Evolutionary conservation across 768 basidiomycete species (phyloP), one percentile per base, ranked within the genome.

Genomic region (Leccinum rimulosum): DNA sequence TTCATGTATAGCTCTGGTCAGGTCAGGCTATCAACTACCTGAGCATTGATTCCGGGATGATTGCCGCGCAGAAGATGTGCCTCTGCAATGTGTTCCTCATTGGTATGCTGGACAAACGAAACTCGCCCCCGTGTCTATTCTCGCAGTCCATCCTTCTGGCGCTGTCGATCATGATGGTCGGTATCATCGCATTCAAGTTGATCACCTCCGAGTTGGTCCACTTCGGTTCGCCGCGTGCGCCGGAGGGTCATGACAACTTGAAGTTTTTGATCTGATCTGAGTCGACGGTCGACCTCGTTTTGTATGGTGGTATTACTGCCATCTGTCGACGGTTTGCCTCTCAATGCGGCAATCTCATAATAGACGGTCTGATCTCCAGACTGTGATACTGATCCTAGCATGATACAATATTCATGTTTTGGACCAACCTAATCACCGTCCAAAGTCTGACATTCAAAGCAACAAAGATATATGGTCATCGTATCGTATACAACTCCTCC

Each of bases 151-250:
- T 99, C 68, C 82, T 99, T 6, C 86, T 99, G 57, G 91, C 3
- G 22, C 74, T 98, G 15, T 95, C 93, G 2, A 75, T 90, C 66
- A 78, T 96, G 77, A 97, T 99, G 94, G 91, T 98, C 61, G 77
- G 87, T 56, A 89, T 98, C 66, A 95, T 97, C 69, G 95, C 88
- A 1, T 95, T 96, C 88, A 98, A 96, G 76, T 96, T 96, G 79
- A 76, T 97, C 61, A 91, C 93, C 2, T 93, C 93, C 22, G 22
- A 22, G 22, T 22, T 22, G 0, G 80, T 96, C 72, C 89, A 92
- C 74, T 93, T 97, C 70, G 84, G 85, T 50, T 76, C 87, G 3
- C 73, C 84, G 17, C 85, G 93, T 57, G 89, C 91, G 6, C 95
- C 94, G 0, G 95, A 96, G 74, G 91, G 95, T 66, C 93, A 95